Conservation (phyloP, 805 yeast genomes). For the Cyberlindnera subsufficiens region DNA sequence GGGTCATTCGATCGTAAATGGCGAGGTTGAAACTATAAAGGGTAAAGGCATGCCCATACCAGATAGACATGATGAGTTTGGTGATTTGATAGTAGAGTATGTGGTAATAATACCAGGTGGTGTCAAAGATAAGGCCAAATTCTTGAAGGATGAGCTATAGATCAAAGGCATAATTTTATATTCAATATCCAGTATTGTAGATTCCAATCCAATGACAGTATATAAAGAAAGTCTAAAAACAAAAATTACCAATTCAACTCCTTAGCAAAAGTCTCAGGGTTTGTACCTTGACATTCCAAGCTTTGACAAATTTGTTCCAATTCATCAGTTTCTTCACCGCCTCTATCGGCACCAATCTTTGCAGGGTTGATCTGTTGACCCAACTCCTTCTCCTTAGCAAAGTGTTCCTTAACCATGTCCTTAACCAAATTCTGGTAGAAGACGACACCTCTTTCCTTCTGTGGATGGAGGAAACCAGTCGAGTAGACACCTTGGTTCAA, state of each 20-base stretch:
- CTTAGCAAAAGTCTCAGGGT: slow-evolving; percentile 28
- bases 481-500: slow-evolving; percentile 54
- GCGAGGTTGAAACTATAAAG: slow-evolving; percentile 63
- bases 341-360: slow-evolving; percentile 28
- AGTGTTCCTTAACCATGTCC: slow-evolving; percentile 54
- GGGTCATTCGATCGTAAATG: slow-evolving; percentile 52
- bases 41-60: slow-evolving; percentile 84
- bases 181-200: no score
- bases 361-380: slow-evolving; percentile 52
- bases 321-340: slow-evolving; percentile 40
- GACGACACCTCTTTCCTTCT: slow-evolving; percentile 53
- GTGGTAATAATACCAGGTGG: slow-evolving; percentile 40
- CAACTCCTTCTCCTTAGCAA: slow-evolving; percentile 35
- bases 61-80: slow-evolving; percentile 39
- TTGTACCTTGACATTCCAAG: slow-evolving; percentile 44
- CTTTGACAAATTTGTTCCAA: slow-evolving; percentile 43
- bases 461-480: slow-evolving; percentile 55
- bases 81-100: slow-evolving; percentile 49
- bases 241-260: slow-evolving; percentile 20
- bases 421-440: slow-evolving; percentile 49
- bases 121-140: slow-evolving; percentile 11
- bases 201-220: no score
- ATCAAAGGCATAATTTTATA: background rate
- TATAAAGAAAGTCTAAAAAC: background rate
- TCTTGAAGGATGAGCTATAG: slow-evolving; percentile 22